Base-by-base conservation (phyloP, 768 basidiomycete species). In the Hygrophorus pudorinus region DNA sequence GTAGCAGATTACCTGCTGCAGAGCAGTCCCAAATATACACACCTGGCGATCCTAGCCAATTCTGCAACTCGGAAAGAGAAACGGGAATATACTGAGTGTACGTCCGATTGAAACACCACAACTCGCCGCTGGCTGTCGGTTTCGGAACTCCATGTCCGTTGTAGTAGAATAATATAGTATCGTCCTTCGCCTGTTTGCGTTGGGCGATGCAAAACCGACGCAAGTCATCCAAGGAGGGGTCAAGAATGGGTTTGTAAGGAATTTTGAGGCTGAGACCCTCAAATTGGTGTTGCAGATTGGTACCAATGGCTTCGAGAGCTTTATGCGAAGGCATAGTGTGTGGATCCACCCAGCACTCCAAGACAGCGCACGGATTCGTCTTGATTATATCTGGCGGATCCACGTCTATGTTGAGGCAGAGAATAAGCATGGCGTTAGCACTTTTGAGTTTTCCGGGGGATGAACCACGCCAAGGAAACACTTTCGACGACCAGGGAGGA, bases 11-110 rank as follows among this genome's bases (percentile, higher is more conserved):
- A 1, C 96, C 96, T 2, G 96, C 94, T n/a, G 89, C 88, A 2
- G 91, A 93, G 60, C 93, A 97, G 58, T 99, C 96, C 96, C 96
- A 99, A 43, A 99, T 89, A 60, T 93, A 98, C 21, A 98, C 89
- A 24, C 87, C 89, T 1, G 96, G 96, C 1, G 90, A 87, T 5
- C 90, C 91, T 3, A 98, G 67, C 90, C 92, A 97, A 14, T 70
- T 76, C 59, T 98, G 93, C 12, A 99, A 72, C 53, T 99, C 96
- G 60, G 84, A 84, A 34, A 99, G 69, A 13, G 90, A 92, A 9
- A 98, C 86, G 0, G 96, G 96, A 47, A 98, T 98, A 58, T 99
- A 99, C 62, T 99, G 94, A 0, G 96, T 97, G 61, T 98, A 98
- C 53, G 79, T 85, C 56, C 81, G 74, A 63, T 99, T 98, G 70